These are phyloP conservation scores for Fusarium sp. DNA, from an alignment of 2,329 filamentous ascomycete species.

Conservation along the genomic window DNA sequence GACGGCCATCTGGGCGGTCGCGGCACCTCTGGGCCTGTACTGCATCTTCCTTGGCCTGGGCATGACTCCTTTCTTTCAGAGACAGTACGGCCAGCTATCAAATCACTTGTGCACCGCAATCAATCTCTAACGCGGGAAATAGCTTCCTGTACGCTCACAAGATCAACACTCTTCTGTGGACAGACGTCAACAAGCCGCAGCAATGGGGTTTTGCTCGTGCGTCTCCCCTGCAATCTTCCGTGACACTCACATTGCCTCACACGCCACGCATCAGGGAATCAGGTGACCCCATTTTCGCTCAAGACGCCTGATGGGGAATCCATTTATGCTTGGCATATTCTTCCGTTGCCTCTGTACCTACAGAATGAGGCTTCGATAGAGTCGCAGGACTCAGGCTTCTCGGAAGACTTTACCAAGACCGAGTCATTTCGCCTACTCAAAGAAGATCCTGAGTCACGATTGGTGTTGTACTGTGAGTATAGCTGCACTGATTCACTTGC, in stretches of 20 bases:
- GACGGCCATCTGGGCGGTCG: slow-evolving; percentile 60
- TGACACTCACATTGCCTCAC: slow-evolving; percentile 12
- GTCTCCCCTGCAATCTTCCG: slow-evolving; percentile 23
- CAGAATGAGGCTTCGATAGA: slow-evolving; percentile 71
- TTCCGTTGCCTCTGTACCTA: slow-evolving; percentile 79
- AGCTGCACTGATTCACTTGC: slow-evolving; percentile 1
- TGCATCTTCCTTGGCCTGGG: slow-evolving; percentile 69
- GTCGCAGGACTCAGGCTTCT: slow-evolving; percentile 58
- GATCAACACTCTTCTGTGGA: slow-evolving; percentile 74
- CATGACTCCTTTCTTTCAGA: slow-evolving; percentile 75
- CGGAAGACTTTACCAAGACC: slow-evolving; percentile 62
- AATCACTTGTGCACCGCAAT: slow-evolving; percentile 15
- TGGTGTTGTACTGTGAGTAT: slow-evolving; percentile 69
- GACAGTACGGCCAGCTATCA: slow-evolving; percentile 65
- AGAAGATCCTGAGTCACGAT: slow-evolving; percentile 67
- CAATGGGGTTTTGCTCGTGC: slow-evolving; percentile 85
- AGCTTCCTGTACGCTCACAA: slow-evolving; percentile 87
- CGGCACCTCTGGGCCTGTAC: slow-evolving; percentile 69
- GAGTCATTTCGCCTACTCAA: slow-evolving; percentile 68
- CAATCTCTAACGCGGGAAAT: slow-evolving; percentile 30
- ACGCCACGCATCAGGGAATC: slow-evolving; percentile 67
- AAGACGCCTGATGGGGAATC: slow-evolving; percentile 76
- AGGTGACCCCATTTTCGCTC: slow-evolving; percentile 86
- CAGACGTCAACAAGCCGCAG: slow-evolving; percentile 77
- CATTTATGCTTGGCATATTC: slow-evolving; percentile 89